Conservation (phyloP, 257 asterid genomes). For the Solanum tarapatanum region DNA sequence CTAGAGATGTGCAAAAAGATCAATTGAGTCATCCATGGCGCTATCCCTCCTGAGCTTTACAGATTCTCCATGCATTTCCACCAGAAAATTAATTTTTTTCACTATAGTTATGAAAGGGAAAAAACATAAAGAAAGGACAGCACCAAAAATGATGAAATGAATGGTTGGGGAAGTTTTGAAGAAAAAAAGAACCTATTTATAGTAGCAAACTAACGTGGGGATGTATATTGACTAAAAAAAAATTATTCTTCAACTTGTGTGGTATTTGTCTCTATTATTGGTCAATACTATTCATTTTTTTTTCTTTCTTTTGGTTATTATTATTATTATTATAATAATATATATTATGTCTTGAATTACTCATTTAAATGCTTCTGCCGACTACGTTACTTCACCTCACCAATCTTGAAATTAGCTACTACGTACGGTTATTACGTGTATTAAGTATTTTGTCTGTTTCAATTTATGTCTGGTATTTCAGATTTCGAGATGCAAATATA, state of each 20-base stretch:
- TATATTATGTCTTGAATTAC: not conserved
- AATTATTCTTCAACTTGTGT: not conserved
- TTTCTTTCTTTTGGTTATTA: not conserved
- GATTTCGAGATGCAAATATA: not conserved
- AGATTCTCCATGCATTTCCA: slow-evolving; percentile 26
- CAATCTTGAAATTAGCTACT: slow-evolving; percentile 10
- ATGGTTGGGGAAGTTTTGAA: not conserved
- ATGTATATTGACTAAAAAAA: not conserved
- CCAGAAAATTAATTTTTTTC: not conserved
- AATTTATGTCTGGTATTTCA: not conserved
- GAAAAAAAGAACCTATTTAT: slow-evolving; percentile 11
- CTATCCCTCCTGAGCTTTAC: slow-evolving; percentile 81
- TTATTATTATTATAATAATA: not conserved
- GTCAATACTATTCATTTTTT: not conserved
- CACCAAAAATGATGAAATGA: not conserved
- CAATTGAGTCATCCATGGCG: slow-evolving; percentile 17
- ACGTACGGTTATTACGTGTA: not conserved
- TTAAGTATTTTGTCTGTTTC: not conserved
- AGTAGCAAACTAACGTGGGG: slow-evolving; percentile 18
- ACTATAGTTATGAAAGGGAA: not conserved
- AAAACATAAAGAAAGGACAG: not conserved
- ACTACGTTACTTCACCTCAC: slow-evolving; percentile 16
- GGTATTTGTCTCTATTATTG: not conserved
- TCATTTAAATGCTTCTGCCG: slow-evolving; percentile 5
- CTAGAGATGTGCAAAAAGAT: not conserved